phyloP scores from a whole-genome alignment of 148 eudicot genomes.

The Rhododendron ovatum region DNA sequence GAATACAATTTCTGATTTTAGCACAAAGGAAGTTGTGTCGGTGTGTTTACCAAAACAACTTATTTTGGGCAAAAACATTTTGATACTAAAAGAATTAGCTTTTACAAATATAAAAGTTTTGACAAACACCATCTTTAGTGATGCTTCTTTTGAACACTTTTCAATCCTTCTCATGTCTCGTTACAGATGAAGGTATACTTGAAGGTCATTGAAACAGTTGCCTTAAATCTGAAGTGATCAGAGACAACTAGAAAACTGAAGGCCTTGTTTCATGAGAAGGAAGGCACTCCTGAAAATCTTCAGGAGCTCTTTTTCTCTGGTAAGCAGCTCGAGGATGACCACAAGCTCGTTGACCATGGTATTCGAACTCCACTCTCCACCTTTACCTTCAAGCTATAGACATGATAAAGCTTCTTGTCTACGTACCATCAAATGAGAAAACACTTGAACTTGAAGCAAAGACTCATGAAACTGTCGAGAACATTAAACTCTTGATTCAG shows the following conservation, averaged over 20 bases:
- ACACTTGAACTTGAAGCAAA: neutral
- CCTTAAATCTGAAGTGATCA: conserved; percentile 11
- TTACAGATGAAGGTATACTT: conserved; percentile 22
- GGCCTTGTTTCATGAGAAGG: conserved; percentile 1
- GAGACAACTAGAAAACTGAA: conserved; percentile 17
- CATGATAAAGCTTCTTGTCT: neutral
- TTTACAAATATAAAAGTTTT: neutral
- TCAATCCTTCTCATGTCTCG: neutral
- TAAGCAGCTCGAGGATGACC: conserved; percentile 13
- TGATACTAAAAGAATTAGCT: neutral
- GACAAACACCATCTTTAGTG: neutral
- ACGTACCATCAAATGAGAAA: conserved; percentile 10
- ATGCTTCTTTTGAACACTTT: neutral
- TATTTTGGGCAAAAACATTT: neutral
- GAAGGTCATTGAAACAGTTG: conserved; percentile 15
- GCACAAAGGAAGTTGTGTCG: neutral
- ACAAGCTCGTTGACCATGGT: conserved; percentile 16
- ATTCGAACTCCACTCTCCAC: conserved; percentile 25
- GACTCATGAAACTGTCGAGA: conserved; percentile 11
- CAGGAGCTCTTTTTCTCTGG: conserved; percentile 14
- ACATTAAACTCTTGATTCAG: neutral
- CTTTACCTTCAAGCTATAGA: neutral
- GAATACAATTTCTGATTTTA: neutral
- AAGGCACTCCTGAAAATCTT: conserved; percentile 20
- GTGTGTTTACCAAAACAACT: neutral